Evolutionary conservation across 2,329 filamentous ascomycete genomes (phyloP).

Genomic region (Escovopsis weberi): DNA sequence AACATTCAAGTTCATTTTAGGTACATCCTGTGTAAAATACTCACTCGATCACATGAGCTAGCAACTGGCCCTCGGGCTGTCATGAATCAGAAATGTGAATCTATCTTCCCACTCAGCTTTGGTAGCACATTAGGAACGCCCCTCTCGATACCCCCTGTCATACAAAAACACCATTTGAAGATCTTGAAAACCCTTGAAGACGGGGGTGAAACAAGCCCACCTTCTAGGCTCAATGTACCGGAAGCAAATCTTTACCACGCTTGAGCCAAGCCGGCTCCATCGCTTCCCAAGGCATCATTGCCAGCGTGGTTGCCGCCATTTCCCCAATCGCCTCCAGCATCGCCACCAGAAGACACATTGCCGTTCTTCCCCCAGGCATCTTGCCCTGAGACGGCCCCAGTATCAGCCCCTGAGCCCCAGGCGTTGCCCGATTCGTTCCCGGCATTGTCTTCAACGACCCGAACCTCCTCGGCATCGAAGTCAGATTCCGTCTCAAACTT

Average conservation of each 20-base stretch:
- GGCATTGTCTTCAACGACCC: not conserved
- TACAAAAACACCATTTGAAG: too few species aligned
- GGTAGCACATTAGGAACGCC: too few species aligned
- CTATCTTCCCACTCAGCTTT: too few species aligned
- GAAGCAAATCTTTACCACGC: not conserved
- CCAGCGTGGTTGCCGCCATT: not conserved
- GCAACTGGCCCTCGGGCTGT: too few species aligned
- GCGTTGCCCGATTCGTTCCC: constrained; percentile 1
- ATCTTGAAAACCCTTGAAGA: too few species aligned
- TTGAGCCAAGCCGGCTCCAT: not conserved
- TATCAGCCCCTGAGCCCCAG: constrained; percentile 4
- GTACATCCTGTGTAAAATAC: too few species aligned
- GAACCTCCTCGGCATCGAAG: constrained; percentile 25
- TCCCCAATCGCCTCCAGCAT: constrained; percentile 1
- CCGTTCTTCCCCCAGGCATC: constrained; percentile 6
- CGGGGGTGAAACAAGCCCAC: too few species aligned
- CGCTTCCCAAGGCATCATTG: constrained; percentile 5
- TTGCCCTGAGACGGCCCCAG: constrained; percentile 1
- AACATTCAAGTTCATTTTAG: too few species aligned
- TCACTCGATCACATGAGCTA: too few species aligned
- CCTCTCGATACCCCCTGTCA: too few species aligned
- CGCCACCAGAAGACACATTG: not conserved
- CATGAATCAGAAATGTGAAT: too few species aligned
- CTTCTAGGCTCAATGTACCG: too few species aligned
- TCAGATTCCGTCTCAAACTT: constrained; percentile 43